These are phyloP conservation scores for Stagonosporopsis chrysanthemi DNA, from an alignment of 2,329 filamentous ascomycete species.

Conservation along the genomic window DNA sequence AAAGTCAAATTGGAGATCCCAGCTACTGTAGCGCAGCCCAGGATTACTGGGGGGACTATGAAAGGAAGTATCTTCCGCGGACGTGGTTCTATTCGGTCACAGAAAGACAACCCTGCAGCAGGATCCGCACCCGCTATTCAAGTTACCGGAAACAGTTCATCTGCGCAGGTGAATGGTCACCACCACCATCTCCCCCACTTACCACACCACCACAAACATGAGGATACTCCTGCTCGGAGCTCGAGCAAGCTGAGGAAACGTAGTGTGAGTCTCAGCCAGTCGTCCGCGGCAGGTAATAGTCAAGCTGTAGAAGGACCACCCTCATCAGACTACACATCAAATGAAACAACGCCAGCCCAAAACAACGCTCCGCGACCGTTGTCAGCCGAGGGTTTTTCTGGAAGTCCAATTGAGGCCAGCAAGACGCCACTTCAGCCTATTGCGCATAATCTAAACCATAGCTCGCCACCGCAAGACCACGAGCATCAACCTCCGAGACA, in stretches of 20 bases:
- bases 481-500: slow-evolving; percentile 52
- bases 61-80: slow-evolving; percentile 80
- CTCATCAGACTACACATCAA: slow-evolving; percentile 29
- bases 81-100: slow-evolving; percentile 18
- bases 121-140: slow-evolving; percentile 73
- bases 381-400: slow-evolving; percentile 32
- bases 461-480: slow-evolving; percentile 51
- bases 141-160: slow-evolving; percentile 69
- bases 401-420: slow-evolving; percentile 41
- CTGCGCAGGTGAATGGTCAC: slow-evolving; percentile 37
- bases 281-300: slow-evolving; percentile 30
- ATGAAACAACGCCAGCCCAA: slow-evolving; percentile 27
- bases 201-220: slow-evolving; percentile 44
- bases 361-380: slow-evolving; percentile 27
- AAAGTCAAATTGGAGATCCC: slow-evolving; percentile 49
- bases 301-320: slow-evolving; percentile 35
- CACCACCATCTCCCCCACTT: slow-evolving; percentile 48
- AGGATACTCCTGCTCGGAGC: slow-evolving; percentile 47
- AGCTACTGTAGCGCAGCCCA: slow-evolving; percentile 64
- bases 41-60: slow-evolving; percentile 70
- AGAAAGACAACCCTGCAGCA: slow-evolving; percentile 34
- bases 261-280: slow-evolving; percentile 48
- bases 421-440: slow-evolving; percentile 51
- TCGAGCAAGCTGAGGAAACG: slow-evolving; percentile 51
- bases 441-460: slow-evolving; percentile 51